phyloP scores from a whole-genome alignment of 257 asterid species.

The Solanum gandarillasii region DNA sequence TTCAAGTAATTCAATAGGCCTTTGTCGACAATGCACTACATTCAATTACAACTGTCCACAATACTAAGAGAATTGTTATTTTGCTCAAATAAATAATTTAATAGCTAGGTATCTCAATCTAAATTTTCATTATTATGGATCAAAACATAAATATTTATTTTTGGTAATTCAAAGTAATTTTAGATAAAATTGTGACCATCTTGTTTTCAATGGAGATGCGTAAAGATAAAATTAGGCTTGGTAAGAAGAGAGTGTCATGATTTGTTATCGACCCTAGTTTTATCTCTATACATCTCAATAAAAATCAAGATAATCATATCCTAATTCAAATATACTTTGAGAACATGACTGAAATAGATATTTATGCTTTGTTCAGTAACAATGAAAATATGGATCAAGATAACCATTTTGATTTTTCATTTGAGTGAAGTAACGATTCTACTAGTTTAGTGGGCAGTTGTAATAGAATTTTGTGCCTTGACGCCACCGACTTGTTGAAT shows the following conservation, averaged over 20 bases:
- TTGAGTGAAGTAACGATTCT: background rate
- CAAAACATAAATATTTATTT: no score
- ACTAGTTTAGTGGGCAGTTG: background rate
- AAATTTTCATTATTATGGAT: no score
- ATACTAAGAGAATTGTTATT: background rate
- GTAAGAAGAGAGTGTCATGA: background rate
- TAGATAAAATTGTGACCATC: no score
- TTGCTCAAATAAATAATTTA: background rate
- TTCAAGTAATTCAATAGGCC: background rate
- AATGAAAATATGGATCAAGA: background rate
- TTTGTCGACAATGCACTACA: background rate
- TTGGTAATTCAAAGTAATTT: no score
- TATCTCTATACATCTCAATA: background rate
- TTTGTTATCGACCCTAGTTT: background rate
- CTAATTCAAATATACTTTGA: background rate
- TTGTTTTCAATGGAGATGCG: no score
- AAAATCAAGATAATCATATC: background rate
- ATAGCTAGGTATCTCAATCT: no score
- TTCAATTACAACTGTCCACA: background rate
- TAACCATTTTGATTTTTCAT: background rate
- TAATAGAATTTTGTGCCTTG: background rate
- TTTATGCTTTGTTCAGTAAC: background rate
- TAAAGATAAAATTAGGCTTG: no score
- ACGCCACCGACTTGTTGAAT: background rate
- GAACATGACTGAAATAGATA: background rate